Base-by-base conservation (phyloP, 768 basidiomycete genomes). In the Leccinum ochraceum region DNA sequence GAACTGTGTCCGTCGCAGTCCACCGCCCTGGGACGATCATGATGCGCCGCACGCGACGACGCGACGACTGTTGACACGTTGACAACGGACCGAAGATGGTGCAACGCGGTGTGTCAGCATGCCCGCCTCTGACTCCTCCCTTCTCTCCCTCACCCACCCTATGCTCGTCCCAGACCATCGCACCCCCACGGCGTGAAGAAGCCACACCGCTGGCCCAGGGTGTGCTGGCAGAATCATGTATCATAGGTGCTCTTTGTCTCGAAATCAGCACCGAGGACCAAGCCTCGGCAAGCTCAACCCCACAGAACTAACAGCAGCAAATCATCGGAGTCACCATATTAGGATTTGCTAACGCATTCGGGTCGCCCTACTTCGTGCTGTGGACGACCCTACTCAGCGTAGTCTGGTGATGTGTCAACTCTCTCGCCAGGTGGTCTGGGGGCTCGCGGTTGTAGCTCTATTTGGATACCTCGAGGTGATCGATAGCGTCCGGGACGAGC, bases 341-440 rank as follows among this genome's bases (percentile, higher is more conserved):
- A 1, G 95, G 95, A 0, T 96, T 88, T 68, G 91, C 92, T 0
- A 97, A 98, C 70, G 87, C 92, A 0, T 95, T 87, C 67, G 96
- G 94, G 17, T 87, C 94, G 16, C 86, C 92, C 2, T 97, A 94
- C 73, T 77, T 95, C 57, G 76, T 96, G 39, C 92, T 97, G 69
- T 89, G 90, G 84, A 79, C 83, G 7, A 80, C 90, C 24, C 74
- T 80, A 52, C 82, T 96, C 44, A 78, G 79, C 4, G 56, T 88
- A 13, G 77, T 90, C 11, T 73, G 72, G 72, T 26, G 72, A 11
- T 80, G 86, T 22, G 86, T 83, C 94, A 94, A 65, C 82, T 94
- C 3, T 88, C 90, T 0, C 95, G 90, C 0, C 96, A 99, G 71
- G 60, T 98, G 17, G 82, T 87, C 14, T 77, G 96, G 44, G 84